Evolutionary conservation across 441 rosid genomes (phyloP).

Genomic region (Hura crepitans): DNA sequence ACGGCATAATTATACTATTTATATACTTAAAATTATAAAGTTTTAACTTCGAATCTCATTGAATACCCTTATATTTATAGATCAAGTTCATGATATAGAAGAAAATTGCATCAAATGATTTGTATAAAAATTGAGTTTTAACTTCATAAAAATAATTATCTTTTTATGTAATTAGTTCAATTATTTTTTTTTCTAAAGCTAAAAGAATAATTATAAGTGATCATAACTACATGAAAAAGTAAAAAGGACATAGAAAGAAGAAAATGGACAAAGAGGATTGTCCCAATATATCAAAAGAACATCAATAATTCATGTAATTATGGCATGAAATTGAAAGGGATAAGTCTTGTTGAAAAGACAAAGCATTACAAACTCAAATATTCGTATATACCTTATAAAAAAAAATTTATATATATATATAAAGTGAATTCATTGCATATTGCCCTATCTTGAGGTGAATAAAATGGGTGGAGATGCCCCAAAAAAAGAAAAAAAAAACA

Average conservation of each 20-base stretch:
- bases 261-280: background rate
- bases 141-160: too few relatives aligned
- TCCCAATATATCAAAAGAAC: constrained; percentile 3
- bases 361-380: background rate
- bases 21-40: too few relatives aligned
- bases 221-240: background rate
- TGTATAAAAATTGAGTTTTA: background rate
- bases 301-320: constrained; percentile 4
- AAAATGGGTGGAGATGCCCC: background rate
- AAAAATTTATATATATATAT: background rate
- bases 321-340: background rate
- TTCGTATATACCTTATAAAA: background rate
- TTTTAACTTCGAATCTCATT: too few relatives aligned
- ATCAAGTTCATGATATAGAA: too few relatives aligned
- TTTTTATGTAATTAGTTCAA: too few relatives aligned
- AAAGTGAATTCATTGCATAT: constrained; percentile 6
- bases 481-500: constrained; percentile 5
- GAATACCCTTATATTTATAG: too few relatives aligned
- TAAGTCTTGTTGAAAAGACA: background rate
- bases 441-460: background rate
- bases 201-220: too few relatives aligned
- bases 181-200: too few relatives aligned
- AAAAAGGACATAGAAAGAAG: background rate
- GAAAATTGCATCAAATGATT: too few relatives aligned
- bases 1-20: too few relatives aligned